Evolutionary conservation across 768 basidiomycete genomes (phyloP).

Genomic region (Kwoniella pini): DNA sequence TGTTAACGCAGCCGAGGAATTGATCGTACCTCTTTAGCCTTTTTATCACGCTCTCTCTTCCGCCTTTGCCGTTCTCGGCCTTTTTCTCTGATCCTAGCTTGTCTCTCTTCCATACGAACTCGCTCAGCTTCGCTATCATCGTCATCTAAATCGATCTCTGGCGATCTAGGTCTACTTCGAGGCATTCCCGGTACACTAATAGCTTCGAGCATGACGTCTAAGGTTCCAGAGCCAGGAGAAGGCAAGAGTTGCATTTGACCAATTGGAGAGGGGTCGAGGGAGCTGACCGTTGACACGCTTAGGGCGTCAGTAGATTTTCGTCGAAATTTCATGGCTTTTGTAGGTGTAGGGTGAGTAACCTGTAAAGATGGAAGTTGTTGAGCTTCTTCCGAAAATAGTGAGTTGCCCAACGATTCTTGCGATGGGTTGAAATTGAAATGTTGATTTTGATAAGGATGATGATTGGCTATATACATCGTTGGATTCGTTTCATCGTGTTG

Average conservation of each 20-base stretch:
- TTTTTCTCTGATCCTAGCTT: constrained; percentile 39
- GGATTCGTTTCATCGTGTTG: constrained; percentile 1
- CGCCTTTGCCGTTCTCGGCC: constrained; percentile 40
- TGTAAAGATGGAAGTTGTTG: constrained; percentile 18
- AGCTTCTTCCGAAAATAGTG: neutral
- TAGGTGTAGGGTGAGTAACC: constrained; percentile 29
- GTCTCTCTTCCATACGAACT: constrained; percentile 20
- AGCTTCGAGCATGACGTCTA: constrained; percentile 12
- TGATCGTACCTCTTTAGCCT: constrained; percentile 33
- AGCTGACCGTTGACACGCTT: constrained; percentile 10
- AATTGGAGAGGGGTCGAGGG: constrained; percentile 7
- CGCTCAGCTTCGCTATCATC: constrained; percentile 25
- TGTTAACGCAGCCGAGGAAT: neutral
- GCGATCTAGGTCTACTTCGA: constrained; percentile 10
- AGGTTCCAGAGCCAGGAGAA: neutral
- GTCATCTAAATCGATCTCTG: constrained; percentile 26
- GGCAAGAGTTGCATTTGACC: constrained; percentile 4
- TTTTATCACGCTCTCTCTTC: constrained; percentile 40
- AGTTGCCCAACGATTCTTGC: constrained; percentile 4
- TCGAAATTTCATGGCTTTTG: constrained; percentile 21
- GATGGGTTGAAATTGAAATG: constrained; percentile 8
- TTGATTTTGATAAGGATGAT: neutral
- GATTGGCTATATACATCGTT: constrained; percentile 13
- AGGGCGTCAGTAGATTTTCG: constrained; percentile 5
- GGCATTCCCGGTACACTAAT: neutral